phyloP scores from a whole-genome alignment of 495 filamentous ascomycete genomes.

The Aspergillus ellipticus region DNA sequence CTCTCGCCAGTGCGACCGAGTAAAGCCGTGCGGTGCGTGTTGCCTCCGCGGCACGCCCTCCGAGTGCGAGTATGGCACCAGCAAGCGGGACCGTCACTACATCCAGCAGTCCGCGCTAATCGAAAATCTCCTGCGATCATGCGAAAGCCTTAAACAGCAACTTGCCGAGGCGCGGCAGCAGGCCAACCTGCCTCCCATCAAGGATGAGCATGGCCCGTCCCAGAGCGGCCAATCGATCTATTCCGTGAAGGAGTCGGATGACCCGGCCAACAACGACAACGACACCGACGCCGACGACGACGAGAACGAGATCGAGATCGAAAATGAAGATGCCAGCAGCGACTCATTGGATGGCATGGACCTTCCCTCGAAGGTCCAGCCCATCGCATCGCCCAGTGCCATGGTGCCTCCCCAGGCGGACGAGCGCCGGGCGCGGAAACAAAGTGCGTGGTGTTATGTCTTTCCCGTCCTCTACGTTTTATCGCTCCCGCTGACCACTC shows the following conservation, averaged over 20 bases:
- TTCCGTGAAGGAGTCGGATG: not conserved
- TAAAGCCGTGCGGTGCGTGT: constrained; percentile 28
- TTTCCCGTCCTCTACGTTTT: not conserved
- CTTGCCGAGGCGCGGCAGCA: constrained; percentile 19
- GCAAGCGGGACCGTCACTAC: constrained; percentile 25
- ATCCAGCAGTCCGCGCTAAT: constrained; percentile 26
- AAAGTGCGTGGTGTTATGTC: not conserved
- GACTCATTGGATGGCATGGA: not conserved
- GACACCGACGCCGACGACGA: not conserved
- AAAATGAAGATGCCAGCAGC: not conserved
- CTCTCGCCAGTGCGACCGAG: constrained; percentile 22
- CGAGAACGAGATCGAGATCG: not conserved
- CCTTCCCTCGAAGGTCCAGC: not conserved
- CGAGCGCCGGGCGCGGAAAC: not conserved
- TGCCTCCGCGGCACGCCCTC: constrained; percentile 26
- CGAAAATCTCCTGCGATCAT: constrained; percentile 20
- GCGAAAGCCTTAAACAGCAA: constrained; percentile 17
- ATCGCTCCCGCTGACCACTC: not conserved
- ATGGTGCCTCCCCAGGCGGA: not conserved
- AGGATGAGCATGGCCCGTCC: constrained; percentile 11
- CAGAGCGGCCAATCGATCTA: not conserved
- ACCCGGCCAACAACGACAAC: not conserved
- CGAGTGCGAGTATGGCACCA: constrained; percentile 29
- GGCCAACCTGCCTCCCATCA: constrained; percentile 14
- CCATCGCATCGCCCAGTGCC: not conserved